Evolutionary conservation across 2,329 filamentous ascomycete genomes (phyloP), one percentile per base, ranked within the genome.

Genomic region (Raffaelea arxii): DNA sequence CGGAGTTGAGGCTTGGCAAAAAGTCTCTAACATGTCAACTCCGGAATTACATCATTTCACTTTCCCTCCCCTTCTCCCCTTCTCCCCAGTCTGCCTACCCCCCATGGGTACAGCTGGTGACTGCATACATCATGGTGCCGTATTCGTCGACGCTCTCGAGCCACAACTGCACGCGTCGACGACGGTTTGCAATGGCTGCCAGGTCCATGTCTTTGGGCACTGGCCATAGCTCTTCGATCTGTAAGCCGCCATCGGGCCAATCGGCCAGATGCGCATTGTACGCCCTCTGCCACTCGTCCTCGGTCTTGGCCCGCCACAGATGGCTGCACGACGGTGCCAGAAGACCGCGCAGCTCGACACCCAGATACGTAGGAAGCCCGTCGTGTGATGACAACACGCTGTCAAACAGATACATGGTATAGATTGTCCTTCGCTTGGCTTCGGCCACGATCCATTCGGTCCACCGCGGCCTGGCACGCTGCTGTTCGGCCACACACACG

Each of bases 391-490:
- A 65, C 6, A 76, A 65, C 0, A 75, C 55, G 37, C 66, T 75
- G 48, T 74, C 72, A 38, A 78, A 69, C 3, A 78, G 57, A 46
- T 77, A 78, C 65, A 76, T 71, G 0, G 64, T 62, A 48, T 66
- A 75, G 0, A 79, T 49, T 0, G 71, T 68, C 4, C 76, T 65
- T 3, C 74, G 63, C 49, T 76, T 78, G 0, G 75, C 64, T 38
- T 75, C 71, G 0, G 68, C 68, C 1, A 74, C 55, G 4, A 77
- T 67, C 75, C 75, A 79, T 1, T 63, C 59, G 47, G 75, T 72
- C 75, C 74, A 77, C 6, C 46, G 58, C 0, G 74, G 74, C 3
- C 66, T 63, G 4, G 14, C 14, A 5, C 25, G 32, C 2, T 59
- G 47, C 14, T 59, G 54, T 46, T 77, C 74, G 1, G 66, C 65